These are phyloP conservation scores for Anthostomella pinea DNA, from an alignment of 2,329 filamentous ascomycete genomes.

Conservation along the genomic window DNA sequence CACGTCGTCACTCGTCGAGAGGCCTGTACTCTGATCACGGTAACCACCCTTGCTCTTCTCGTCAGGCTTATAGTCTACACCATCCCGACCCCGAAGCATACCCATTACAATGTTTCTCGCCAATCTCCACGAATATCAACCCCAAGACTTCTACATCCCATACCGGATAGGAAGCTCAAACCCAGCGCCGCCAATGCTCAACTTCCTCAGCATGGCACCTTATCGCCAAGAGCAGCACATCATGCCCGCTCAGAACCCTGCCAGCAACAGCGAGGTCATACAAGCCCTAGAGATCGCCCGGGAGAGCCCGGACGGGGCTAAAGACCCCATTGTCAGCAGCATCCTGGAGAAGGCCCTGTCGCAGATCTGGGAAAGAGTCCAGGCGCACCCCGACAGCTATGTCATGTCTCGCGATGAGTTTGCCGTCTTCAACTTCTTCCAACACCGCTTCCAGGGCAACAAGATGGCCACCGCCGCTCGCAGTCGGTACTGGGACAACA, in stretches of 20 bases:
- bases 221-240: conserved; percentile 10
- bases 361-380: conserved; percentile 66
- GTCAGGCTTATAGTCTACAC: not conserved
- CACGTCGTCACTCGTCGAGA: not conserved
- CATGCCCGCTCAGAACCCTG: conserved; percentile 4
- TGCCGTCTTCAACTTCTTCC: conserved; percentile 82
- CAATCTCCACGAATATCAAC: conserved; percentile 8
- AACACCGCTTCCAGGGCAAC: conserved; percentile 59
- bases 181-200: conserved; percentile 8
- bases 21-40: too few relatives aligned
- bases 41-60: not conserved
- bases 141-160: conserved; percentile 11
- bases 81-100: not conserved
- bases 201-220: conserved; percentile 17
- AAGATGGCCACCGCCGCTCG: conserved; percentile 46
- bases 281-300: conserved; percentile 74
- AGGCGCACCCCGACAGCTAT: conserved; percentile 64
- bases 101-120: conserved; percentile 1
- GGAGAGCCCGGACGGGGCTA: conserved; percentile 64
- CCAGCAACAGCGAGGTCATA: conserved; percentile 47
- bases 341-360: conserved; percentile 64
- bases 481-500: conserved; percentile 53
- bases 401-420: conserved; percentile 76
- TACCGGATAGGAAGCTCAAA: conserved; percentile 8
- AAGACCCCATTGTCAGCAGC: conserved; percentile 59